A percentile compares a stretch with the other conserved stretches of the same genome.
Conservation (phyloP, 208 protist species). For the Crithidia fasciculata region DNA sequence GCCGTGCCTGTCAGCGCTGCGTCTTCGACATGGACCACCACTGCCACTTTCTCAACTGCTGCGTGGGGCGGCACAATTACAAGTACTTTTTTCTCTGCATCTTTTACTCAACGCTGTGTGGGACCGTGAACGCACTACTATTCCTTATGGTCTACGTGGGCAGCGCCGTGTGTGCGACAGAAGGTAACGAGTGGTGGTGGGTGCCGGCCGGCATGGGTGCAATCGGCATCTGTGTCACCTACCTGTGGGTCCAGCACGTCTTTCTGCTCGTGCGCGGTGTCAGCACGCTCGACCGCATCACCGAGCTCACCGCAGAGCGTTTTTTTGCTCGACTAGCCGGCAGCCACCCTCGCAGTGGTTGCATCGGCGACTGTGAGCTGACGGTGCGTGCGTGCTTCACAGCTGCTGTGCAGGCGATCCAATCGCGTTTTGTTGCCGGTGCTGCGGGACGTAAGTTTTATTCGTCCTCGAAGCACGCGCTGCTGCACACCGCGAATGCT, state of each 20-base stretch:
- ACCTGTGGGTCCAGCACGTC: conserved; percentile 50
- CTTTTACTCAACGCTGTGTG: conserved; percentile 49
- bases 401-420: background rate
- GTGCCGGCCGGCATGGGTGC: conserved; percentile 33
- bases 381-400: background rate
- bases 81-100: conserved; percentile 86
- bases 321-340: conserved; percentile 27
- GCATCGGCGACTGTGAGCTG: conserved; percentile 12
- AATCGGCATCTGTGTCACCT: conserved; percentile 21
- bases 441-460: background rate
- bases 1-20: conserved; percentile 71
- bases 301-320: conserved; percentile 20
- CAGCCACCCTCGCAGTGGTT: background rate
- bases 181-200: conserved; percentile 37
- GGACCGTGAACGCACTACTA: conserved; percentile 30
- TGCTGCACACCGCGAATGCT: background rate
- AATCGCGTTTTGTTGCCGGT: background rate
- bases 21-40: conserved; percentile 92
- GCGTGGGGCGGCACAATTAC: conserved; percentile 87
- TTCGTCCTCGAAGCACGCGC: too few relatives aligned
- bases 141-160: conserved; percentile 23
- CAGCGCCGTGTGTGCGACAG: conserved; percentile 16
- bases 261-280: conserved; percentile 46
- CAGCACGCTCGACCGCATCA: conserved; percentile 58
- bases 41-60: conserved; percentile 90